Evolutionary conservation across 2,329 filamentous ascomycete species (phyloP), one percentile per base, ranked within the genome.

Genomic region (Fusarium sp.): DNA sequence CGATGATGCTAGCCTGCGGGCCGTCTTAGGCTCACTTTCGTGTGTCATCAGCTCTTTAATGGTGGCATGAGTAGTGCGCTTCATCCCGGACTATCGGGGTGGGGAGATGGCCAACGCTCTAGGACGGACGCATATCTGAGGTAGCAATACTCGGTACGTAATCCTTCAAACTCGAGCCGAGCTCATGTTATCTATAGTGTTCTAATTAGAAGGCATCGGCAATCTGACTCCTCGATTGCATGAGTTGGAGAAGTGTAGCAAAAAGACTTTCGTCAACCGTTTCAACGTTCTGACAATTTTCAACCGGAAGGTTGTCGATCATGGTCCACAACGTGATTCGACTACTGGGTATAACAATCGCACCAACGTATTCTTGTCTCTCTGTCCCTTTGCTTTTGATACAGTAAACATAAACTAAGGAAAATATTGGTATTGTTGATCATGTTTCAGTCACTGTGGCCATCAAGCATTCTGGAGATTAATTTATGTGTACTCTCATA

Each of bases 1-100:
- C 57, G 59, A 62, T 62, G 59, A 28, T 74, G 55, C 72, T 75
- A 75, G 59, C 57, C 59, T 65, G 66, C 74, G 74, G 77, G 63
- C 74, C 75, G 77, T 68, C 62, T 69, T 48, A 70, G 60, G 71
- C 55, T 62, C 44, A 51, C 52, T 58, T 56, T 62, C 59, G 30
- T 48, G 54, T 62, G 51, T 61, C 69, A 69, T 55, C 71, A 75
- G 64, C 68, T 77, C 39, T 62, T 76, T 30, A 66, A 45, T 60
- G 64, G 63, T 73, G 66, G 66, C 30, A 59, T 32, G 36, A 34
- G 30, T 30, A 50, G 30, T 58, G 56, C 55, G 32, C 28, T 57
- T 34, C 44, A 57, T 66, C 62, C 60, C 72, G 73, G 73, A 59
- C 54, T 63, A 68, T 76, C 73, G 73, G 73, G 67, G 56, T 38